These are phyloP conservation scores for Cryptosporidium xiaoi DNA, from an alignment of 169 alveolate genomes.

Conservation along the genomic window DNA sequence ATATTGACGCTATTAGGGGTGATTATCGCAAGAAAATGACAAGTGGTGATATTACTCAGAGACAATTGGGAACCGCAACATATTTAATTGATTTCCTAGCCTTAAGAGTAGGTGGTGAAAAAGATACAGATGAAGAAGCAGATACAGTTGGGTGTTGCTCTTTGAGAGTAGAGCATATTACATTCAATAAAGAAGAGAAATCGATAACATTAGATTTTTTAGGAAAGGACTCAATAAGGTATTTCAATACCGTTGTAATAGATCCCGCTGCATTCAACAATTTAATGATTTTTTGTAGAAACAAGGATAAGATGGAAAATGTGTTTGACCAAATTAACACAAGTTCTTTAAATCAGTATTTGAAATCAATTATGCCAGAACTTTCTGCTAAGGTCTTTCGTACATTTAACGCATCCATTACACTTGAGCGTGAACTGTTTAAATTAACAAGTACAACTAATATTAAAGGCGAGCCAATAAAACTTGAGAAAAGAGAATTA, in stretches of 20 bases:
- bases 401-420: slow-evolving; percentile 98
- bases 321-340: slow-evolving; percentile 90
- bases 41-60: slow-evolving; percentile 83
- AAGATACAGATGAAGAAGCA: slow-evolving; percentile 98
- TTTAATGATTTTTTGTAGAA: slow-evolving; percentile 83
- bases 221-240: slow-evolving; percentile 98
- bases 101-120: slow-evolving; percentile 99
- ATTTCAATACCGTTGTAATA: slow-evolving; percentile 91
- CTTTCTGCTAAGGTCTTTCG: slow-evolving; percentile 99
- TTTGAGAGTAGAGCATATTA: slow-evolving; percentile 95
- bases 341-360: slow-evolving; percentile 91
- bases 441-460: slow-evolving; percentile 75
- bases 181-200: slow-evolving; percentile 80
- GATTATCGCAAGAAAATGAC: slow-evolving; percentile 90
- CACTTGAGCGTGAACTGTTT: slow-evolving; percentile 92
- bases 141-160: slow-evolving; percentile 99
- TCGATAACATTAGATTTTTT: slow-evolving; percentile 92
- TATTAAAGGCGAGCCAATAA: neutral
- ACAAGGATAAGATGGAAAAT: slow-evolving; percentile 91
- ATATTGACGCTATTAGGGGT: slow-evolving; percentile 89
- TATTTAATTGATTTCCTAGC: slow-evolving; percentile 98
- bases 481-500: slow-evolving; percentile 7
- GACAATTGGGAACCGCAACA: slow-evolving; percentile 97
- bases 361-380: slow-evolving; percentile 96
- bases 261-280: slow-evolving; percentile 88